Evolutionary conservation across 2,329 filamentous ascomycete species (phyloP).

Genomic region (Penicillium sp.): DNA sequence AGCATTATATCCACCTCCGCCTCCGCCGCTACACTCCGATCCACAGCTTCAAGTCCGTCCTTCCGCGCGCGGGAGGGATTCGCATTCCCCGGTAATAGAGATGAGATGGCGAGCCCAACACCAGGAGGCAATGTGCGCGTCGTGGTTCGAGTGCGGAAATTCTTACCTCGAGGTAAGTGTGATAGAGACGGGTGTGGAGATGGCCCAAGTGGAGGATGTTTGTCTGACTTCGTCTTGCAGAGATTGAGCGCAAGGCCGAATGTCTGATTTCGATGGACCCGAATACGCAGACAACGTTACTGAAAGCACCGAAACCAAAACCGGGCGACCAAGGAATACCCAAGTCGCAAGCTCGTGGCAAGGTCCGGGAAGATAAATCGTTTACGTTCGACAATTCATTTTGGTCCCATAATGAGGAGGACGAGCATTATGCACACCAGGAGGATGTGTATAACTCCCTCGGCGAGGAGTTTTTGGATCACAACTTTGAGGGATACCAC

Average conservation of each 20-base stretch:
- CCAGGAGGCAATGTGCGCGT: constrained; percentile 74
- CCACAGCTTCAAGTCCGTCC: constrained; percentile 74
- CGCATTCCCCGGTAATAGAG: constrained; percentile 50
- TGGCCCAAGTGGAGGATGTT: not conserved
- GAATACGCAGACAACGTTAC: constrained; percentile 74
- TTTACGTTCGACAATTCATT: constrained; percentile 98
- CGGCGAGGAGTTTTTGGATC: constrained; percentile 94
- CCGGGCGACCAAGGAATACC: constrained; percentile 50
- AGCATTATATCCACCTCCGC: constrained; percentile 38
- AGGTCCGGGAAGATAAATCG: constrained; percentile 76
- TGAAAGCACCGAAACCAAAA: constrained; percentile 64
- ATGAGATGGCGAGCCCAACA: constrained; percentile 47
- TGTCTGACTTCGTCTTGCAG: constrained; percentile 47
- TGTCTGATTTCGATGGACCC: constrained; percentile 94
- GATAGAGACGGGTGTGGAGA: constrained; percentile 3
- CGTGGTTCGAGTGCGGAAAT: constrained; percentile 74
- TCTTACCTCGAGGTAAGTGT: constrained; percentile 67
- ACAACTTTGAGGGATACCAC: constrained; percentile 99
- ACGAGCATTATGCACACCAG: constrained; percentile 85
- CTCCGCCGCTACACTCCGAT: constrained; percentile 43
- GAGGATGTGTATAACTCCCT: constrained; percentile 91
- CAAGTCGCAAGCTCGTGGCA: constrained; percentile 62
- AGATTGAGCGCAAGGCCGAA: constrained; percentile 72
- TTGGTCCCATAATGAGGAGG: constrained; percentile 81
- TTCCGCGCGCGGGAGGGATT: constrained; percentile 68